A percentile compares a stretch with the other conserved stretches of the same genome.
Conservation (phyloP, 2,329 filamentous ascomycete species). For the Fusarium ambrosium region DNA sequence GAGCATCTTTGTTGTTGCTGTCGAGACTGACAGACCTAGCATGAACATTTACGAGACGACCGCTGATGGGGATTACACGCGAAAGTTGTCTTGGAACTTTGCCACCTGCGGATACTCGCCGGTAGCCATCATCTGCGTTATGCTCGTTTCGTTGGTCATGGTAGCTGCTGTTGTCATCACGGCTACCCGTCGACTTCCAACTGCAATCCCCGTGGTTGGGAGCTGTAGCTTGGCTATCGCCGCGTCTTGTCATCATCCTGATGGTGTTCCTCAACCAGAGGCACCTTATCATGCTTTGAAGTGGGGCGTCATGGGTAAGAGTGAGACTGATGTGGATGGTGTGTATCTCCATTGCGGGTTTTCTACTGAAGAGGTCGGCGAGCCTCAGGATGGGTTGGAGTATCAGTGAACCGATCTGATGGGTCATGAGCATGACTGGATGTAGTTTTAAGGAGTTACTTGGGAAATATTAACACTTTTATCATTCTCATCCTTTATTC, state of each 20-base stretch:
- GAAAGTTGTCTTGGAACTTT: background rate
- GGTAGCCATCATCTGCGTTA: conserved; percentile 9
- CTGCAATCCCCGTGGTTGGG: conserved; percentile 8
- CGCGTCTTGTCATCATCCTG: conserved; percentile 21
- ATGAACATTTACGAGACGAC: background rate
- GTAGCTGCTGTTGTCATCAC: background rate
- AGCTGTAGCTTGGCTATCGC: conserved; percentile 27
- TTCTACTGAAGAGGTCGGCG: conserved; percentile 10
- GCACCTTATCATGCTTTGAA: background rate
- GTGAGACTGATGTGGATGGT: background rate
- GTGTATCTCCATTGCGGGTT: conserved; percentile 14
- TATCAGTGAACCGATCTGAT: background rate
- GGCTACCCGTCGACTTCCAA: background rate
- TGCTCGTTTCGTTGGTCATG: background rate
- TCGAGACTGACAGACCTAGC: background rate
- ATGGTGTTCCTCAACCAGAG: background rate
- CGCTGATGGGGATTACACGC: background rate
- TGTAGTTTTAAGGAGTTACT: background rate
- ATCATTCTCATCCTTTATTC: background rate
- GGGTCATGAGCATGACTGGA: background rate
- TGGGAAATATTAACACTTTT: background rate
- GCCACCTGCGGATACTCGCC: conserved; percentile 24
- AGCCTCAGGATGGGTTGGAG: background rate
- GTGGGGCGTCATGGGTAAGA: conserved; percentile 15
- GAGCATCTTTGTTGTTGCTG: conserved; percentile 19